Base-by-base conservation (phyloP, 176 grass and related monocot species). In the Carex littledalei region DNA sequence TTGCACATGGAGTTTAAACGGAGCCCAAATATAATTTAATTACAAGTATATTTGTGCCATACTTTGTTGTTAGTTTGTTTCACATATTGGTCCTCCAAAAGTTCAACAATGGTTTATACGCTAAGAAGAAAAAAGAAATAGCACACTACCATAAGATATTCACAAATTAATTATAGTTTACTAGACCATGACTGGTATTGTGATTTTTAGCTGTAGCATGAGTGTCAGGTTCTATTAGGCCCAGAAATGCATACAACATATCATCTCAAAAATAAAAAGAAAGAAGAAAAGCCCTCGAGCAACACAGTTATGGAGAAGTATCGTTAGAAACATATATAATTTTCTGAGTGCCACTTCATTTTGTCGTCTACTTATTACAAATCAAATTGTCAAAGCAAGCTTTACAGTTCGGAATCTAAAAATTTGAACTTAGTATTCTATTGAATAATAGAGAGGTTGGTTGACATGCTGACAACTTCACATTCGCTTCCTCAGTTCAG, bases 401-500 rank as follows among this genome's bases (percentile, higher is more conserved):
- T 78, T 78, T 78, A 76, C 72, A 76, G 45, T 76, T 76, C 12
- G 1, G 29, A 75, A 31, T 54, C 47, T 13, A 31, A 53, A 24
- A 13, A 14, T 10, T 24, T 75, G 0, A 78, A 78, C 17, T 15
- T 29, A 78, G 32, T 78, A 14, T 16, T 78, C 22, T 57, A 57
- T 57, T 56, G 7, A 26, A 78, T 57, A 57, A 29, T 78, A 57
- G 26, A 56, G 74, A 78, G 39, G 74, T n/a, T 26, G 18, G 52
- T 78, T 56, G 79, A 29, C 35, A 55, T 45, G 13, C 11, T 20
- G 74, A 57, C 21, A 57, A 50, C 52, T 78, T 57, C 37, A 62
- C 34, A 68, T 78, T 45, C 7, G 31, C 43, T 62, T 41, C 52
- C 58, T 87, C 71, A 88, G 61, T 85, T 72, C 50, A 89, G 82